phyloP scores from a whole-genome alignment of 306 rosid species.

The Lathyrus oleraceus region DNA sequence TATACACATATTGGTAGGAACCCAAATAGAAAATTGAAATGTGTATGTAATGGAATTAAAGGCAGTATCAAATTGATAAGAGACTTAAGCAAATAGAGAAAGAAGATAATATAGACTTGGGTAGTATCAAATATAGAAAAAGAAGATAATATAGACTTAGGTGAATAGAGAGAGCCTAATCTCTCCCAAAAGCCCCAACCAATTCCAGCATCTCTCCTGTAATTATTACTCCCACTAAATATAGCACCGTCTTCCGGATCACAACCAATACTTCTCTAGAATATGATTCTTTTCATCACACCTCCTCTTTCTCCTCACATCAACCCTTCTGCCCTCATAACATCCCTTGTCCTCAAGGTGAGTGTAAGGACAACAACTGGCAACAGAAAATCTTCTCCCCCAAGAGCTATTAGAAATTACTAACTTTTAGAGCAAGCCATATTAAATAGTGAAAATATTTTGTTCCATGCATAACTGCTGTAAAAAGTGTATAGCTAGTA shows the following conservation, averaged over 20 bases:
- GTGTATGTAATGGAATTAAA: neutral
- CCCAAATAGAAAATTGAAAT: neutral
- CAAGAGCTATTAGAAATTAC: neutral
- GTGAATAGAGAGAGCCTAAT: neutral
- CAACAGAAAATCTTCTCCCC: neutral
- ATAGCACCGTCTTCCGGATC: neutral
- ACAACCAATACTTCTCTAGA: neutral
- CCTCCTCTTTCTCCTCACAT: neutral
- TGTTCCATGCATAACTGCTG: slow-evolving; percentile 5
- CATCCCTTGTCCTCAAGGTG: neutral
- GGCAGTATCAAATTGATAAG: neutral
- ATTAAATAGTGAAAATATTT: neutral
- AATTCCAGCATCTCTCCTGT: neutral
- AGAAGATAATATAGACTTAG: too few species aligned
- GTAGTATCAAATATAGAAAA: too few species aligned
- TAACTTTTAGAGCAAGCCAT: neutral
- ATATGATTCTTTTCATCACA: neutral
- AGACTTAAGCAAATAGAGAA: neutral
- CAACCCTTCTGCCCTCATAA: neutral
- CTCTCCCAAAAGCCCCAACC: neutral
- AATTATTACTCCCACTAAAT: neutral
- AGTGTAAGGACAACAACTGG: neutral
- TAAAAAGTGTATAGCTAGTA: neutral
- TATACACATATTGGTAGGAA: neutral
- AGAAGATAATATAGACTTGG: neutral